Evolutionary conservation across 495 filamentous ascomycete species (phyloP).

Genomic region (Neurospora sp.): DNA sequence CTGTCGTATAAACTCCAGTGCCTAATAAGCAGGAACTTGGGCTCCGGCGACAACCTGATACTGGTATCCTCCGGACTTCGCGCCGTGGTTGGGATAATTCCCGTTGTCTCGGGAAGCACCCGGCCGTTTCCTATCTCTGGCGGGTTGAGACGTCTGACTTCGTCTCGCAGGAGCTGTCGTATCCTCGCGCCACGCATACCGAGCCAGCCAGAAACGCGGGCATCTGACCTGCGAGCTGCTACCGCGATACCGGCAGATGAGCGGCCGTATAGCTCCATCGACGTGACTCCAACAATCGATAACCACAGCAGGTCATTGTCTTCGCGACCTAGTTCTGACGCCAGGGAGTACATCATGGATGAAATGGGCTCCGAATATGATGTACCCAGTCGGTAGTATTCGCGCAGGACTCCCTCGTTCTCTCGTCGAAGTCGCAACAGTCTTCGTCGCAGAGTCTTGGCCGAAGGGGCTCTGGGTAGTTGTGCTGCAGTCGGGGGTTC

Average conservation of each 20-base stretch:
- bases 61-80: constrained; percentile 81
- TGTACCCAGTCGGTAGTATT: constrained; percentile 76
- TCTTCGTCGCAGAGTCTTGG: constrained; percentile 56
- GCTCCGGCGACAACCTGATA: constrained; percentile 89
- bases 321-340: constrained; percentile 88
- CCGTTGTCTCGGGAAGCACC: constrained; percentile 47
- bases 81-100: constrained; percentile 80
- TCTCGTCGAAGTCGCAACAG: constrained; percentile 66
- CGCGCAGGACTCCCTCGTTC: constrained; percentile 58
- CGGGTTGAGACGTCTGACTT: constrained; percentile 89
- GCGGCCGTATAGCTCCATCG: constrained; percentile 82
- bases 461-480: constrained; percentile 52
- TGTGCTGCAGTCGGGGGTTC: constrained; percentile 47
- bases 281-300: constrained; percentile 83
- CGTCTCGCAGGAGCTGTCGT: constrained; percentile 76
- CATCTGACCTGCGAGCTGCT: constrained; percentile 45
- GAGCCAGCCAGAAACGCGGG: constrained; percentile 60
- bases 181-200: constrained; percentile 75
- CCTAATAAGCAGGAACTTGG: constrained; percentile 82
- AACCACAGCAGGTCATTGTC: constrained; percentile 96
- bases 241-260: constrained; percentile 71
- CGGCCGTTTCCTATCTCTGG: constrained; percentile 48
- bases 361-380: constrained; percentile 94
- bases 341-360: constrained; percentile 84
- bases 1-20: constrained; percentile 98